A percentile compares a stretch with the other conserved stretches of the same genome.
These are phyloP conservation scores for Phoma herbarum DNA, from an alignment of 2,329 filamentous ascomycete genomes.

Conservation along the genomic window DNA sequence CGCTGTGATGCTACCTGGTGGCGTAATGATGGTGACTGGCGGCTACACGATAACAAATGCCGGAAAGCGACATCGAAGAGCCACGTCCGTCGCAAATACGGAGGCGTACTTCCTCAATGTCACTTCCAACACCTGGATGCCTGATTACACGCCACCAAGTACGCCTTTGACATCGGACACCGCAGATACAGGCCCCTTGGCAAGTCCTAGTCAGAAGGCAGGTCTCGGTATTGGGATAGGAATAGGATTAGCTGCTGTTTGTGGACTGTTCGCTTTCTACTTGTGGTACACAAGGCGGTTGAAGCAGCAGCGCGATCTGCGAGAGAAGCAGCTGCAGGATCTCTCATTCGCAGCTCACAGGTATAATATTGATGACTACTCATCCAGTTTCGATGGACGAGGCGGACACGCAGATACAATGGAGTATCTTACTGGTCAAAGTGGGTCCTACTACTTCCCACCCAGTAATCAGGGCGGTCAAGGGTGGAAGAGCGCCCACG, in stretches of 20 bases:
- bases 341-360: slow-evolving; percentile 62
- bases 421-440: slow-evolving; percentile 40
- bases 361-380: slow-evolving; percentile 52
- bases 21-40: slow-evolving; percentile 68
- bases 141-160: slow-evolving; percentile 63
- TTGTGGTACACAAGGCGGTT: slow-evolving; percentile 57
- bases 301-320: slow-evolving; percentile 51
- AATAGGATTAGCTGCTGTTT: slow-evolving; percentile 54
- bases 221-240: slow-evolving; percentile 57
- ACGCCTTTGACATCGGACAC: slow-evolving; percentile 23
- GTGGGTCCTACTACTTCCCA: slow-evolving; percentile 41
- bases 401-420: slow-evolving; percentile 53
- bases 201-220: slow-evolving; percentile 56
- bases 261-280: slow-evolving; percentile 55
- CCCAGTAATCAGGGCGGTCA: slow-evolving; percentile 33
- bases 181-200: slow-evolving; percentile 46
- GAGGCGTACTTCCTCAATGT: slow-evolving; percentile 67
- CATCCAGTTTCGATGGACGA: slow-evolving; percentile 46
- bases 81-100: slow-evolving; percentile 51
- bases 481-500: slow-evolving; percentile 44
- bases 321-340: slow-evolving; percentile 65
- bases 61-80: slow-evolving; percentile 49
- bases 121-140: slow-evolving; percentile 67
- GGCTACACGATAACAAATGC: slow-evolving; percentile 62
- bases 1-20: slow-evolving; percentile 67